These are phyloP conservation scores for Daldinia concentrica DNA, from an alignment of 495 filamentous ascomycete genomes.

Conservation along the genomic window DNA sequence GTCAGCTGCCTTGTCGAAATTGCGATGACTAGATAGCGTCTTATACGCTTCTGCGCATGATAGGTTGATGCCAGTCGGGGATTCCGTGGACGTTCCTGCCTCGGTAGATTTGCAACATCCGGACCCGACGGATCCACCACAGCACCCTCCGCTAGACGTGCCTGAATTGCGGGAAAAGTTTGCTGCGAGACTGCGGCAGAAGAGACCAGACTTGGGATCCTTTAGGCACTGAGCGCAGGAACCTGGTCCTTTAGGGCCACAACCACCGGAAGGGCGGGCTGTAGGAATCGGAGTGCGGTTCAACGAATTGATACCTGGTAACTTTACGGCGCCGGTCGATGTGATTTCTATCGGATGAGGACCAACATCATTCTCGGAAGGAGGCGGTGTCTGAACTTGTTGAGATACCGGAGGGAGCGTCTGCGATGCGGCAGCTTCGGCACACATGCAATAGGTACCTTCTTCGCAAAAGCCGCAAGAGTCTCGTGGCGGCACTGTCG, in stretches of 20 bases:
- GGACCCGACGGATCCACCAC: conserved; percentile 49
- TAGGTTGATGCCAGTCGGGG: conserved; percentile 51
- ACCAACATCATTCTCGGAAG: conserved; percentile 70
- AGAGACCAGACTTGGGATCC: conserved; percentile 81
- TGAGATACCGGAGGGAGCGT: conserved; percentile 54
- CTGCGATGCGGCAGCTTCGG: conserved; percentile 67
- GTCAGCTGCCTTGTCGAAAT: conserved; percentile 78
- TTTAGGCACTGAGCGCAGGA: conserved; percentile 81
- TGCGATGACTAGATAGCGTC: conserved; percentile 79
- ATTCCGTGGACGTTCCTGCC: conserved; percentile 10
- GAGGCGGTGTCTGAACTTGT: conserved; percentile 72
- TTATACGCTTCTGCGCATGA: conserved; percentile 84
- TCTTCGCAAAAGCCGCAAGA: conserved; percentile 90
- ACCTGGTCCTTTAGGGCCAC: conserved; percentile 77
- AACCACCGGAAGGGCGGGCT: conserved; percentile 43
- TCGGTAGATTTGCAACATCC: conserved; percentile 46
- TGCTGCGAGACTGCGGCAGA: conserved; percentile 85
- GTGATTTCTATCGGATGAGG: conserved; percentile 60
- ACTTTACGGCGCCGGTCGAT: conserved; percentile 58
- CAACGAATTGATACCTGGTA: conserved; percentile 53
- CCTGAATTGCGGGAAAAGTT: conserved; percentile 57
- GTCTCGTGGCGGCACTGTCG: conserved; percentile 57
- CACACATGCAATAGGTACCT: conserved; percentile 85
- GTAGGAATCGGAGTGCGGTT: conserved; percentile 37
- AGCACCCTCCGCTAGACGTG: conserved; percentile 52